Conservation (phyloP, 495 filamentous ascomycete species). For the Xylaria acuta region DNA sequence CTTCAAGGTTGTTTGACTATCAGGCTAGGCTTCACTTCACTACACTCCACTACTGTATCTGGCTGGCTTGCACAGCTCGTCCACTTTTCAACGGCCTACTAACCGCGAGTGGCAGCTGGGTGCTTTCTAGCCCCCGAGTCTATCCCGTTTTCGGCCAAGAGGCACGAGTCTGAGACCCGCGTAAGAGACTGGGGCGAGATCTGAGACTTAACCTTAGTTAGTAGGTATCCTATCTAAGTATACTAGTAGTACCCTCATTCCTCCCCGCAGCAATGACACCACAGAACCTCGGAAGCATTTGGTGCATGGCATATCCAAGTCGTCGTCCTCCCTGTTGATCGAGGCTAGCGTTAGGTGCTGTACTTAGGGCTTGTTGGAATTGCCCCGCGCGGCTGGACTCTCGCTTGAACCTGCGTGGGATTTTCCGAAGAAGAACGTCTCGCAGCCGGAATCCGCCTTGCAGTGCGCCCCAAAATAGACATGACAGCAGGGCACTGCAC, state of each 20-base stretch:
- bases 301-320: not conserved
- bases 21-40: constrained; percentile 3
- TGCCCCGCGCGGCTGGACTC: not conserved
- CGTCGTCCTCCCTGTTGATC: not conserved
- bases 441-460: not conserved
- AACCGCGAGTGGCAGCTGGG: constrained; percentile 10
- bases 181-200: not conserved
- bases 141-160: constrained; percentile 2
- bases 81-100: constrained; percentile 11
- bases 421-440: not conserved
- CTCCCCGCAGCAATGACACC: constrained; percentile 2
- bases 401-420: not conserved
- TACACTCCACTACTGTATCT: too few relatives aligned
- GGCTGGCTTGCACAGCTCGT: not conserved
- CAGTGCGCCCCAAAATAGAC: not conserved
- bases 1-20: constrained; percentile 1
- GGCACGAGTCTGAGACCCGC: not conserved
- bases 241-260: too few relatives aligned
- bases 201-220: constrained; percentile 5
- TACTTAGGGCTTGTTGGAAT: not conserved
- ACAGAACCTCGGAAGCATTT: not conserved
- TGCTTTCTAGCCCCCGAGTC: not conserved
- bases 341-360: not conserved
- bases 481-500: not conserved
- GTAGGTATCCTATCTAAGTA: too few relatives aligned